phyloP scores from a whole-genome alignment of 352 stramenopile genomes.

The Globisporangium middletonii region DNA sequence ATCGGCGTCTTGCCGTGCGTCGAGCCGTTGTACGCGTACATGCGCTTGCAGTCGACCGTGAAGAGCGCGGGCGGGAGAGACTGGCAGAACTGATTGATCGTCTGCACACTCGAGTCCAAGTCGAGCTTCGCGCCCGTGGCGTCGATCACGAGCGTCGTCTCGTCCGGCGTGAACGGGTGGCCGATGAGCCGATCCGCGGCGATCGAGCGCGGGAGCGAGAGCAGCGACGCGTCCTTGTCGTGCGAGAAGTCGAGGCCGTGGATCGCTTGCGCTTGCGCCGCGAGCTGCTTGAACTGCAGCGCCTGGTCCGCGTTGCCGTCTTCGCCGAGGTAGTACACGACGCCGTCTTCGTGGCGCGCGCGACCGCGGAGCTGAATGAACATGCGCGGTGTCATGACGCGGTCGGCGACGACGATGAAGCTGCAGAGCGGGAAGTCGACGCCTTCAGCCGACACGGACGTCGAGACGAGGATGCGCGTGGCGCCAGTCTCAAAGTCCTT shows the following conservation, averaged over 20 bases:
- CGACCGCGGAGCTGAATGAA: conserved; percentile 72
- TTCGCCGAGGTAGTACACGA: conserved; percentile 72
- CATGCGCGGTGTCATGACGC: conserved; percentile 45
- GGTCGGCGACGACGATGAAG: conserved; percentile 58
- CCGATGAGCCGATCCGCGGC: conserved; percentile 32
- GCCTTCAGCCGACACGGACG: conserved; percentile 68
- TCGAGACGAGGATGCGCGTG: conserved; percentile 64
- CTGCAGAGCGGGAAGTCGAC: conserved; percentile 76
- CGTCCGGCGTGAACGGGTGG: conserved; percentile 16
- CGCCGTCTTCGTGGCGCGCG: conserved; percentile 65
- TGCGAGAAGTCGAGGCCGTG: conserved; percentile 52
- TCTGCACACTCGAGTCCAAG: conserved; percentile 64
- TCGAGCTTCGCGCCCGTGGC: conserved; percentile 62
- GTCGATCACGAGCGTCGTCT: conserved; percentile 33
- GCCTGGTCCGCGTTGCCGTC: conserved; percentile 37
- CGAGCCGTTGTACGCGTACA: conserved; percentile 43
- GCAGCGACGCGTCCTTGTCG: conserved; percentile 57
- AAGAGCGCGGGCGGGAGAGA: conserved; percentile 50
- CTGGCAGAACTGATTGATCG: conserved; percentile 79
- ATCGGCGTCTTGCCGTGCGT: conserved; percentile 26
- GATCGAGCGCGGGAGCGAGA: conserved; percentile 49
- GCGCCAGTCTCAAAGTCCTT: conserved; percentile 47
- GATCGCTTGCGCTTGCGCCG: conserved; percentile 42
- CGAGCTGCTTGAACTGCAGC: conserved; percentile 41
- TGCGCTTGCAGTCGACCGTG: conserved; percentile 41